Evolutionary conservation across 768 basidiomycete genomes (phyloP).

Genomic region (Pholiota microspora): DNA sequence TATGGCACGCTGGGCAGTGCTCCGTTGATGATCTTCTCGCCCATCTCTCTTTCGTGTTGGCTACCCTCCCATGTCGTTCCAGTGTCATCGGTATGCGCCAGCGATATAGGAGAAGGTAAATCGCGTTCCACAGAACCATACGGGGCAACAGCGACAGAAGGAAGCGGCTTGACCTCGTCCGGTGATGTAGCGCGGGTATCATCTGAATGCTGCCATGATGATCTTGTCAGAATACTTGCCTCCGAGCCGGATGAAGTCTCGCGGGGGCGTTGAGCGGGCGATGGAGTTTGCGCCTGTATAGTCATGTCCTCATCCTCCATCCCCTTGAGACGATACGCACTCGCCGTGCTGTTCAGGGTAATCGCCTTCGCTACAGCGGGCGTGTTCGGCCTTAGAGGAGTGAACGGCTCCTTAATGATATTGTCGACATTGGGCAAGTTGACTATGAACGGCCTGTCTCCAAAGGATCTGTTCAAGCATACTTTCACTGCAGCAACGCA

Average conservation of each 20-base stretch:
- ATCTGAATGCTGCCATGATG: slow-evolving; percentile 42
- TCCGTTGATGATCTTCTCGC: slow-evolving; percentile 55
- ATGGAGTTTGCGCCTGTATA: slow-evolving; percentile 45
- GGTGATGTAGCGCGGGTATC: slow-evolving; percentile 50
- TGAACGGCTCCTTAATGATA: slow-evolving; percentile 39
- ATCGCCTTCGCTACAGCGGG: slow-evolving; percentile 34
- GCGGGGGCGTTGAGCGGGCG: slow-evolving; percentile 27
- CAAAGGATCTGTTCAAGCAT: slow-evolving; percentile 65
- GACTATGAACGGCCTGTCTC: slow-evolving; percentile 64
- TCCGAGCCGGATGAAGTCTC: slow-evolving; percentile 52
- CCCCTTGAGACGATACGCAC: slow-evolving; percentile 33
- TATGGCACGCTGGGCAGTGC: slow-evolving; percentile 50
- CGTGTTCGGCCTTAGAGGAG: slow-evolving; percentile 43
- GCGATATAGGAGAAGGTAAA: slow-evolving; percentile 51
- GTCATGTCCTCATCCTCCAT: slow-evolving; percentile 61
- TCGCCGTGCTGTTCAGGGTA: slow-evolving; percentile 34
- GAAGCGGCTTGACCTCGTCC: slow-evolving; percentile 38
- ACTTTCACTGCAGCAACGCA: slow-evolving; percentile 85
- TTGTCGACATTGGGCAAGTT: slow-evolving; percentile 54
- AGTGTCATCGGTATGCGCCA: slow-evolving; percentile 50
- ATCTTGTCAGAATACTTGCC: slow-evolving; percentile 46
- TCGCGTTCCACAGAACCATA: slow-evolving; percentile 37
- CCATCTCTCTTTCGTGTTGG: slow-evolving; percentile 34
- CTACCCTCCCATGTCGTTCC: slow-evolving; percentile 61
- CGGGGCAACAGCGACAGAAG: slow-evolving; percentile 27